Evolutionary conservation across 495 filamentous ascomycete species (phyloP).

Genomic region (Aspergillus homomorphus): DNA sequence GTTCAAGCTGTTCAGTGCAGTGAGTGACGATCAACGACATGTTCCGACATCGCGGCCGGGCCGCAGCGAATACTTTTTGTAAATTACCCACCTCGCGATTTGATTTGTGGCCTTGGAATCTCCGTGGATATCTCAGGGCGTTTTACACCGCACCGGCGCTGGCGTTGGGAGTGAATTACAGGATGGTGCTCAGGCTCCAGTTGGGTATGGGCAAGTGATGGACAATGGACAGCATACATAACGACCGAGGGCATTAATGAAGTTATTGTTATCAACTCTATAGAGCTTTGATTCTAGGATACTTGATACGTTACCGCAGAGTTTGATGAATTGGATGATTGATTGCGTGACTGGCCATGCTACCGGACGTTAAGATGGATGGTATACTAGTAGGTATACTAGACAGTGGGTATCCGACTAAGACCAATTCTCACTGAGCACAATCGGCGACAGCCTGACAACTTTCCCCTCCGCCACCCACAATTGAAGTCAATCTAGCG

Average conservation of each 20-base stretch:
- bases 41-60: conserved; percentile 78
- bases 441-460: no score
- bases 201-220: conserved; percentile 18
- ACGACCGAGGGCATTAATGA: conserved; percentile 37
- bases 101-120: conserved; percentile 15
- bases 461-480: no score
- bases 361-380: not conserved
- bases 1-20: conserved; percentile 93
- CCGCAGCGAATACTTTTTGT: conserved; percentile 93
- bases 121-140: conserved; percentile 9
- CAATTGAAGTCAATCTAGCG: no score
- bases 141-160: conserved; percentile 35
- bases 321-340: not conserved
- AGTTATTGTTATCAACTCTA: conserved; percentile 13
- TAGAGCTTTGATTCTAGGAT: not conserved
- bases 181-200: conserved; percentile 16
- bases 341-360: no score
- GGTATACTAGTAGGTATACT: not conserved
- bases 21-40: conserved; percentile 86
- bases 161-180: conserved; percentile 33
- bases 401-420: no score
- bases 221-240: conserved; percentile 38
- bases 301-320: not conserved
- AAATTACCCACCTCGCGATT: conserved; percentile 35
- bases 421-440: no score